These are phyloP conservation scores for Lactifluus echinatus DNA, from an alignment of 768 basidiomycete genomes.

Conservation along the genomic window DNA sequence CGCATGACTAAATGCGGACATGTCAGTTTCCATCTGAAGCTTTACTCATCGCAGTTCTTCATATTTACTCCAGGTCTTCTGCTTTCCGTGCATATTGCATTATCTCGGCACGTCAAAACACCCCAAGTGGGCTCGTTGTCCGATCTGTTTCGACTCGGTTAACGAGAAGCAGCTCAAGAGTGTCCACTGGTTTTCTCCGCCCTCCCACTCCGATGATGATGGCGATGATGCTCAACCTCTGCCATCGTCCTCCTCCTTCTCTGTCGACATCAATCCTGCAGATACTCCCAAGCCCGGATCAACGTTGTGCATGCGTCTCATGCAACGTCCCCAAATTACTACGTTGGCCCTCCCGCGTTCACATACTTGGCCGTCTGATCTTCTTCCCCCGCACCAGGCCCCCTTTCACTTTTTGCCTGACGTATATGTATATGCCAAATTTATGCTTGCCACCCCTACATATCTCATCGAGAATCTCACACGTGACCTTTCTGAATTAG, in stretches of 20 bases:
- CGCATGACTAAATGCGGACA: conserved; percentile 98
- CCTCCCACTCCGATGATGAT: conserved; percentile 29
- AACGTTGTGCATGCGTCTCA: conserved; percentile 72
- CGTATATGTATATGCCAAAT: conserved; percentile 77
- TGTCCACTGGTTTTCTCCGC: conserved; percentile 81
- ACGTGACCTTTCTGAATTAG: conserved; percentile 64
- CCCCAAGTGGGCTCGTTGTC: conserved; percentile 84
- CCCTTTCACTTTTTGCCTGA: conserved; percentile 97
- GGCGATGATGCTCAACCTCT: conserved; percentile 28
- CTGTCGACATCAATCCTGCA: conserved; percentile 31
- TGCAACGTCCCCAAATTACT: conserved; percentile 90
- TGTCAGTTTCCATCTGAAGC: conserved; percentile 43
- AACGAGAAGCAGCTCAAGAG: conserved; percentile 85
- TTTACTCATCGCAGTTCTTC: conserved; percentile 13
- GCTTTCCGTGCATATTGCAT: conserved; percentile 90
- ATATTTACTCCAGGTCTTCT: conserved; percentile 60
- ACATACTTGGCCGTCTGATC: conserved; percentile 86
- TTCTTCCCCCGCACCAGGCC: conserved; percentile 83
- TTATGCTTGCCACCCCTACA: conserved; percentile 91
- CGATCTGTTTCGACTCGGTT: conserved; percentile 93
- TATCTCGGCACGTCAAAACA: conserved; percentile 79
- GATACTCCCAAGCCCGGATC: conserved; percentile 45
- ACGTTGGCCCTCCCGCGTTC: conserved; percentile 92
- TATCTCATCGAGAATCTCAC: conserved; percentile 72
- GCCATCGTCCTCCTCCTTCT: conserved; percentile 41